These are phyloP conservation scores for Mycena crocata DNA, from an alignment of 768 basidiomycete species.

Conservation along the genomic window DNA sequence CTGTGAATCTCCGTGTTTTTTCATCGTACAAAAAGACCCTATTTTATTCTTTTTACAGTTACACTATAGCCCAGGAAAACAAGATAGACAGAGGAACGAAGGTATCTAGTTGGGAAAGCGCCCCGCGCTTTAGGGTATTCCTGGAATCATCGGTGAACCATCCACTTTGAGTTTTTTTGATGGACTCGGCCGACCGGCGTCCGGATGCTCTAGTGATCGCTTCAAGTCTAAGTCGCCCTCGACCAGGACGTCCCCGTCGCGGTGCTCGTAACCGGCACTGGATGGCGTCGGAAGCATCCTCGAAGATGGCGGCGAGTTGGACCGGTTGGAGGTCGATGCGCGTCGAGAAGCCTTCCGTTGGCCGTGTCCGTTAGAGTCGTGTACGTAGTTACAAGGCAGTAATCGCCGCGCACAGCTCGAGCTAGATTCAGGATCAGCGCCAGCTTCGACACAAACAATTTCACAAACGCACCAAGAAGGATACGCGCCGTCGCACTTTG, in stretches of 20 bases:
- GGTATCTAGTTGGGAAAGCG: slow-evolving; percentile 40
- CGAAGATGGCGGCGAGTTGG: slow-evolving; percentile 69
- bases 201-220: slow-evolving; percentile 67
- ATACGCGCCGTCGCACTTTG: slow-evolving; percentile 89
- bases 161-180: slow-evolving; percentile 83
- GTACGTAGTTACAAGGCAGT: slow-evolving; percentile 84
- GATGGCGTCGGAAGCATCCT: slow-evolving; percentile 64
- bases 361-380: slow-evolving; percentile 62
- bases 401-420: slow-evolving; percentile 84
- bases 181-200: slow-evolving; percentile 55
- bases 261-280: slow-evolving; percentile 51
- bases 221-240: slow-evolving; percentile 69
- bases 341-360: slow-evolving; percentile 62
- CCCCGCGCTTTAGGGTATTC: slow-evolving; percentile 64
- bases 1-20: no score
- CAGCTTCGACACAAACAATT: slow-evolving; percentile 1
- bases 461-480: slow-evolving; percentile 65
- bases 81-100: slow-evolving; percentile 24
- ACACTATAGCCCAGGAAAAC: slow-evolving; percentile 24
- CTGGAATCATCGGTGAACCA: slow-evolving; percentile 54
- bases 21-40: no score
- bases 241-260: slow-evolving; percentile 54
- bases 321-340: slow-evolving; percentile 66
- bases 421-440: slow-evolving; percentile 31
- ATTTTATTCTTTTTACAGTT: slow-evolving; percentile 24